phyloP scores from a whole-genome alignment of 306 rosid species.

The Trichosanthes truncata region DNA sequence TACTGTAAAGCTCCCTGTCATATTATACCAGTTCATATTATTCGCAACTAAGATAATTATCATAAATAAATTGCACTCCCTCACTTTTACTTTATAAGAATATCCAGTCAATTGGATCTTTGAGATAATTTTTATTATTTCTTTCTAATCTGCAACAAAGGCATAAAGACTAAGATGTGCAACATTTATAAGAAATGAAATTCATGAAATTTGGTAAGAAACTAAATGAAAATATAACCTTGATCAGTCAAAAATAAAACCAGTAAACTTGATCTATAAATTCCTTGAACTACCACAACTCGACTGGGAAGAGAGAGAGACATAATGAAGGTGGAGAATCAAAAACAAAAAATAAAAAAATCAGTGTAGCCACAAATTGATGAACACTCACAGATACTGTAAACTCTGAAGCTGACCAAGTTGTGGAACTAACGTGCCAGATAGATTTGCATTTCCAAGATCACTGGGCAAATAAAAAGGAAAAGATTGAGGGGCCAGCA shows the following conservation, averaged over 20 bases:
- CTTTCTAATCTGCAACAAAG: not conserved
- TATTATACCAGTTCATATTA: not conserved
- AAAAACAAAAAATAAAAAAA: not conserved
- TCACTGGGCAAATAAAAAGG: conserved; percentile 40
- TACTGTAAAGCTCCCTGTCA: conserved; percentile 90
- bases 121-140: not conserved
- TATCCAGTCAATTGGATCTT: not conserved
- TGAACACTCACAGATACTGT: conserved; percentile 75
- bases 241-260: not conserved
- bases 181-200: not conserved
- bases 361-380: not conserved
- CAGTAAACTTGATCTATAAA: not conserved
- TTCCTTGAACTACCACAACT: not conserved
- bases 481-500: not conserved
- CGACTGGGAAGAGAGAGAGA: not conserved
- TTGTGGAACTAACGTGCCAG: conserved; percentile 60
- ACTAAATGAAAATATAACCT: not conserved
- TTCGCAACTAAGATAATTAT: not conserved
- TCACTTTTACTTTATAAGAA: not conserved
- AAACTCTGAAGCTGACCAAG: conserved; percentile 65
- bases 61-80: not conserved
- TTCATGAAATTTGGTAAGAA: not conserved
- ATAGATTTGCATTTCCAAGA: conserved; percentile 90
- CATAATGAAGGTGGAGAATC: not conserved
- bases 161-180: not conserved